Evolutionary conservation across 1,284 basidiomycete genomes (phyloP).

Genomic region (Ceratobasidium papillatum): DNA sequence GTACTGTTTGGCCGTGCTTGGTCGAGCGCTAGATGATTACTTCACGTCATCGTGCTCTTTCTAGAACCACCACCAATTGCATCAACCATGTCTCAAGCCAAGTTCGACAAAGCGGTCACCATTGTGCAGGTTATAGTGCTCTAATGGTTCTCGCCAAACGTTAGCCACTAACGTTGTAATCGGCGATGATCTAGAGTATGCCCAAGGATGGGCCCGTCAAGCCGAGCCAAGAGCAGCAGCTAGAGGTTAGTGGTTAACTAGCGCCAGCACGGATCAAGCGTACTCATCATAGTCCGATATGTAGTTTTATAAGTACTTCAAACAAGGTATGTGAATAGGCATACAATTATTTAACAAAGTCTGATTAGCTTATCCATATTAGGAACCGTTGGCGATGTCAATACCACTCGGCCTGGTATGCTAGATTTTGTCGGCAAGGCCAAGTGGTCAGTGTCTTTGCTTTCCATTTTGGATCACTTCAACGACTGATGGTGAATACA

Average conservation of each 20-base stretch:
- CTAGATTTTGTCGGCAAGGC: conserved; percentile 83
- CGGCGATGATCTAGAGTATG: conserved; percentile 59
- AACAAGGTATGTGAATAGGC: conserved; percentile 70
- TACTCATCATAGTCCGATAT: neutral
- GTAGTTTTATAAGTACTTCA: conserved; percentile 92
- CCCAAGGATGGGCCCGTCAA: conserved; percentile 85
- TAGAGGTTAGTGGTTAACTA: conserved; percentile 60
- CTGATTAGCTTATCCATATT: neutral
- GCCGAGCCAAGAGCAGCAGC: conserved; percentile 78
- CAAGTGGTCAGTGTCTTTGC: conserved; percentile 71
- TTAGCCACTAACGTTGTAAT: neutral
- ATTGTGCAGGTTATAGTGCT: conserved; percentile 58
- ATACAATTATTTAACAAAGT: conserved; percentile 31
- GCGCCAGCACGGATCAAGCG: neutral
- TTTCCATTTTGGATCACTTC: conserved; percentile 31
- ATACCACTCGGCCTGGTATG: conserved; percentile 70
- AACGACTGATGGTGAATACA: conserved; percentile 19
- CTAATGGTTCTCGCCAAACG: neutral
- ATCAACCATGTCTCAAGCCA: conserved; percentile 64
- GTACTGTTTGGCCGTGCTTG: conserved; percentile 24
- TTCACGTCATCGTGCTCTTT: neutral
- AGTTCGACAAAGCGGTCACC: conserved; percentile 81
- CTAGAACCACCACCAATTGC: neutral
- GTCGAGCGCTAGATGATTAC: neutral
- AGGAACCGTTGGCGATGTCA: conserved; percentile 81